Evolutionary conservation across 2,329 filamentous ascomycete species (phyloP), one percentile per base, ranked within the genome.

Genomic region (Stemphylium beticola): DNA sequence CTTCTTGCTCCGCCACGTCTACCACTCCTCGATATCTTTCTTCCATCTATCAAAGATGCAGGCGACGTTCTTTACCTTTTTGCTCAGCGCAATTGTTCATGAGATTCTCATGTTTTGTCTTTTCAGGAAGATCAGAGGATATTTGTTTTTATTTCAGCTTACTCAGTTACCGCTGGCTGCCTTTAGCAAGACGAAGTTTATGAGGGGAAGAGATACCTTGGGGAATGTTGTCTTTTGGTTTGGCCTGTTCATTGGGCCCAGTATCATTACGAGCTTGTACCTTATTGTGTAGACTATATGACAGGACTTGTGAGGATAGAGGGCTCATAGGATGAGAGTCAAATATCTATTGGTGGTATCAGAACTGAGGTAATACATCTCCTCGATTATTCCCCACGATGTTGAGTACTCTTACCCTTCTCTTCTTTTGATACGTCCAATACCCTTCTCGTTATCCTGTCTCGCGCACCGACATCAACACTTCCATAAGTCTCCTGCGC

Each of bases 101-200:
- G 90, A 93, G 73, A 77, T 92, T 40, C 83, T 92, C 66, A 92
- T 92, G 90, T 89, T 87, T 79, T 90, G 89, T 62, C 80, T 93
- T 31, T 93, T 93, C 73, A 88, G 88, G 73, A 92, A 91, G 74
- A 80, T 92, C 9, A 79, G 89, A 34, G 89, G 89, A 0, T 92
- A 92, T 65, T 75, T 92, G 40, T 82, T 92, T 18, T 76, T 85
- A n/a, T 74, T 90, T 66, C 90, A 93, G 72, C 86, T 93, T 83
- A 81, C 81, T 59, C 90, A 93, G 74, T 73, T 93, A 39, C 90
- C 90, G 31, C 76, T 93, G 12, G 87, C 90, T 3, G 80, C 79
- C 29, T 69, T 93, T 40, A 89, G 86, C 64, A 81, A 87, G 58
- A 90, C 87, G 1, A 85, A 81, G 60, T 85, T 87, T 77, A 77